These are phyloP conservation scores for Metschnikowia santaceciliae DNA, from an alignment of 805 yeast species.

Conservation along the genomic window DNA sequence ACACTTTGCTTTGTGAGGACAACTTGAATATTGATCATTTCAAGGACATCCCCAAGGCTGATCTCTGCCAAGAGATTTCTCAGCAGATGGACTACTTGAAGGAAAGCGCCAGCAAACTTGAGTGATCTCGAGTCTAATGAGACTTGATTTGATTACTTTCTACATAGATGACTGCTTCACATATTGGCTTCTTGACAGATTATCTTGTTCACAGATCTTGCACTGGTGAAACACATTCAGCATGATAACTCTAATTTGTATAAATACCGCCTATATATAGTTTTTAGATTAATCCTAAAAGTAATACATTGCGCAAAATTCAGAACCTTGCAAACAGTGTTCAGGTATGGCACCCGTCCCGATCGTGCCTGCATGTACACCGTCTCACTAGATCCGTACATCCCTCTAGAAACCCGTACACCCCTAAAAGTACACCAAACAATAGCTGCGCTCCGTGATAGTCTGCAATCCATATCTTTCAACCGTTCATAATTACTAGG, in stretches of 20 bases:
- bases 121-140: slow-evolving; percentile 14
- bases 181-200: not conserved
- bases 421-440: not conserved
- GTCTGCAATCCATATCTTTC: not conserved
- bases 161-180: too few relatives aligned
- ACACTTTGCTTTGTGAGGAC: slow-evolving; percentile 49
- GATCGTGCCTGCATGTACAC: not conserved
- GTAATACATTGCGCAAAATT: not conserved
- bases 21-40: slow-evolving; percentile 44
- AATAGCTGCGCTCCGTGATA: not conserved
- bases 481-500: not conserved
- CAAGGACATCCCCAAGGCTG: slow-evolving; percentile 35
- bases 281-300: too few relatives aligned
- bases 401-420: too few relatives aligned
- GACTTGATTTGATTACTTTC: not conserved
- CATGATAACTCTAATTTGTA: too few relatives aligned
- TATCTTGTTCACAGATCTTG: not conserved
- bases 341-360: not conserved
- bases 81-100: slow-evolving; percentile 43
- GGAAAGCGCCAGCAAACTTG: slow-evolving; percentile 25
- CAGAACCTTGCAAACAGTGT: not conserved
- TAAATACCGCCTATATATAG: too few relatives aligned
- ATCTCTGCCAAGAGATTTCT: slow-evolving; percentile 48
- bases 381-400: too few relatives aligned
- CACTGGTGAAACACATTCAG: not conserved